Evolutionary conservation across 176 grass and related monocot genomes (phyloP).

Genomic region (Rhipidocladum racemiflorum): DNA sequence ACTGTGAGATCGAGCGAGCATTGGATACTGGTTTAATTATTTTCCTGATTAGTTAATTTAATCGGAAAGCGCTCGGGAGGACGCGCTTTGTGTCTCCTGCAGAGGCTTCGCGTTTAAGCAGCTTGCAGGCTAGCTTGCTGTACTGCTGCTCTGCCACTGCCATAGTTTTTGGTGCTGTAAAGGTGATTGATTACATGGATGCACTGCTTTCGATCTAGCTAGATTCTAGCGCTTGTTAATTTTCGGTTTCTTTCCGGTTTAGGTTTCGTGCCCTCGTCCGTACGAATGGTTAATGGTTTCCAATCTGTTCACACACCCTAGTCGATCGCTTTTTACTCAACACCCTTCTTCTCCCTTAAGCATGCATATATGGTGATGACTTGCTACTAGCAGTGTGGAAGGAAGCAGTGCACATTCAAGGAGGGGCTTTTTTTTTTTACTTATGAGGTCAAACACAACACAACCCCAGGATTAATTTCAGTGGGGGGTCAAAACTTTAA

Average conservation of each 20-base stretch:
- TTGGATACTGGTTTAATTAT: slow-evolving; percentile 38
- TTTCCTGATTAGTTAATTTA: slow-evolving; percentile 33
- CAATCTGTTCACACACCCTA: not conserved
- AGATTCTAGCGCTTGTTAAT: slow-evolving; percentile 32
- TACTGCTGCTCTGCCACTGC: slow-evolving; percentile 8
- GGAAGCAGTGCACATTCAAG: not conserved
- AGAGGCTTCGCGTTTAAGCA: slow-evolving; percentile 35
- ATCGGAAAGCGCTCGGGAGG: slow-evolving; percentile 28
- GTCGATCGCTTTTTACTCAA: not conserved
- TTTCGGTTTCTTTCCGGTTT: not conserved
- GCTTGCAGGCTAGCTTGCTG: slow-evolving; percentile 23
- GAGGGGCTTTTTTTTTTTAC: no score
- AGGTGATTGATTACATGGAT: slow-evolving; percentile 24
- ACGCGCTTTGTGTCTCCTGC: slow-evolving; percentile 48
- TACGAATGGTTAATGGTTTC: not conserved
- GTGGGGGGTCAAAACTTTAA: no score
- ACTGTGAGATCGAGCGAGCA: not conserved
- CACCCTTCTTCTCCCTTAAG: not conserved
- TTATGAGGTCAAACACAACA: no score
- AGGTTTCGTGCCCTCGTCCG: not conserved
- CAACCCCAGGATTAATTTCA: no score
- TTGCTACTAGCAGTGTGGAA: not conserved
- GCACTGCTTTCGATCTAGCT: slow-evolving; percentile 13
- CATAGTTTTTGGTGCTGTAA: slow-evolving; percentile 42
- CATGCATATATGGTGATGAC: no score